Evolutionary conservation across 2,329 filamentous ascomycete genomes (phyloP), one percentile per base, ranked within the genome.

Genomic region (Thelonectria discophora): DNA sequence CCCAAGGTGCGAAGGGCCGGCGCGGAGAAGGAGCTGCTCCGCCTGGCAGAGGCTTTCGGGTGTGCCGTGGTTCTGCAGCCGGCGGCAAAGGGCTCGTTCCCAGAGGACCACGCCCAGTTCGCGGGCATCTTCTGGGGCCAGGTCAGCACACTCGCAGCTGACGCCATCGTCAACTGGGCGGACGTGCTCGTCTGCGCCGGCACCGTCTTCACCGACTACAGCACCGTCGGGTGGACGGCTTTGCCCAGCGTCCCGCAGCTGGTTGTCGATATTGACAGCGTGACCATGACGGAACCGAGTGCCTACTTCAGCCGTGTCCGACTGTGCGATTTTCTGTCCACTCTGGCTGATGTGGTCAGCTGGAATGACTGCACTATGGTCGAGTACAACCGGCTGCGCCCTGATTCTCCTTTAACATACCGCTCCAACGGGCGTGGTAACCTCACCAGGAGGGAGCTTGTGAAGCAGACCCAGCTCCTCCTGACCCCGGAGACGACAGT

Each of bases 211-310:
- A 62, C 59, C 30, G 59, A 62, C 46, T 62, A 62, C 48, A 62
- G 59, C 47, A 62, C 59, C 1, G 59, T 62, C 37, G 59, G 59
- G 6, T 62, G 59, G 59, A 62, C 59, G n/a, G 59, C 59, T 15
- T 27, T 57, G 18, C 45, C 58, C 43, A 61, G 27, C 27, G 47
- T 57, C 5, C 32, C 46, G 39, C 52, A 56, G 30, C 17, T 61
- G 39, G 40, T 51, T 20, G 53, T 42, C 15, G 58, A 57, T 40
- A 48, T 40, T 9, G 39, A 52, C 20, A 51, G 40, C 24, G 59
- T 62, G 24, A 53, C 40, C 13, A 21, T 60, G 12, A 30, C 51
- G 40, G 48, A 48, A 21, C 46, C 40, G 21, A 30, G 40, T 20
- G 30, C 52, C 39, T 42, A 58, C 21, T 62, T 53, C 30, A 42